Percentiles rank a stretch among this genome's conserved stretches.
Conservation (phyloP, 495 filamentous ascomycete genomes). For the Elasticomyces elasticus region DNA sequence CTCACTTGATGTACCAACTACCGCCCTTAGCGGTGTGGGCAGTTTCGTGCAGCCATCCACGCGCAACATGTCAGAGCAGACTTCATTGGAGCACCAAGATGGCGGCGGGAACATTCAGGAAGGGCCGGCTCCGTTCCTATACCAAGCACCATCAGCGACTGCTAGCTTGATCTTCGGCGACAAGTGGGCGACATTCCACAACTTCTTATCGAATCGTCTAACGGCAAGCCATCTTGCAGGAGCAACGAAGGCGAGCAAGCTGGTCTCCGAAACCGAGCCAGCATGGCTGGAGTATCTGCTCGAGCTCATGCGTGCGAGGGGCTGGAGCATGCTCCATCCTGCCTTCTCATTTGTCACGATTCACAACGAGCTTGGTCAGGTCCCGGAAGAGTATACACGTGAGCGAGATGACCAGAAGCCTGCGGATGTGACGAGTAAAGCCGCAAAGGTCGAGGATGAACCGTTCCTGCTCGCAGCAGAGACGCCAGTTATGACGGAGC, state of each 20-base stretch:
- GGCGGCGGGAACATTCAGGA: slow-evolving; percentile 21
- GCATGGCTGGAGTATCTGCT: slow-evolving; percentile 70
- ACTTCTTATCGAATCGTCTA: slow-evolving; percentile 53
- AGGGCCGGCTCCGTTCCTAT: slow-evolving; percentile 53
- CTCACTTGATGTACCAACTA: slow-evolving; percentile 61
- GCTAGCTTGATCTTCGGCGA: slow-evolving; percentile 72
- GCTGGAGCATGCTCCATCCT: slow-evolving; percentile 69
- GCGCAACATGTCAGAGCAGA: slow-evolving; percentile 22
- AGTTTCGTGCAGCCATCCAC: slow-evolving; percentile 43
- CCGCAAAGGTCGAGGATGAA: slow-evolving; percentile 9
- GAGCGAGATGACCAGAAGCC: not conserved
- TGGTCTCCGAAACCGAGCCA: slow-evolving; percentile 44
- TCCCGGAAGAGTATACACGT: slow-evolving; percentile 54
- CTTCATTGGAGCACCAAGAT: not conserved
- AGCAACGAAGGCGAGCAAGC: slow-evolving; percentile 32
- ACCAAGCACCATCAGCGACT: slow-evolving; percentile 72
- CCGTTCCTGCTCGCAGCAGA: slow-evolving; percentile 23
- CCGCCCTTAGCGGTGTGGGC: slow-evolving; percentile 45
- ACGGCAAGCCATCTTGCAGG: slow-evolving; percentile 25
- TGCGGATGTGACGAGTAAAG: not conserved
- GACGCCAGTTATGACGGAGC: slow-evolving; percentile 11
- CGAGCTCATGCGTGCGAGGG: slow-evolving; percentile 57
- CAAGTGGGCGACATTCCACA: slow-evolving; percentile 73
- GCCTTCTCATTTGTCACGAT: slow-evolving; percentile 50
- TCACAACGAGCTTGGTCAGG: slow-evolving; percentile 60